Conservation (phyloP, 768 basidiomycete species). For the Serpula lacrymans region DNA sequence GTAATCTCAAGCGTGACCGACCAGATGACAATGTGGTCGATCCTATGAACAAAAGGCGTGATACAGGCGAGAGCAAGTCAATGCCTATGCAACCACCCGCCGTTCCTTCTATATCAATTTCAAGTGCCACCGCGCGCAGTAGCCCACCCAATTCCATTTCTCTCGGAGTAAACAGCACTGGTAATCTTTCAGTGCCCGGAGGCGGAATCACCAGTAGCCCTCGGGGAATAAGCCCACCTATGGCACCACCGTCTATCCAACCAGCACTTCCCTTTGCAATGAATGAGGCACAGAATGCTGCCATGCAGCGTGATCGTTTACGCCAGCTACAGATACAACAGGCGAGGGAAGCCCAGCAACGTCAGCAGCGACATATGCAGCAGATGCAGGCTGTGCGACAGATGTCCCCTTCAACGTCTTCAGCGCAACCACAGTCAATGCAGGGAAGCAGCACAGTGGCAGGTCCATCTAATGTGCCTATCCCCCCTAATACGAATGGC, state of each 20-base stretch:
- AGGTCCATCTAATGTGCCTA: conserved; percentile 15
- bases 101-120: conserved; percentile 26
- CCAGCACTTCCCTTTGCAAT: conserved; percentile 29
- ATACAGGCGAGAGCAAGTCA: conserved; percentile 61
- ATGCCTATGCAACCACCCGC: conserved; percentile 42
- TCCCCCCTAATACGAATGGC: background rate
- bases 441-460: conserved; percentile 13
- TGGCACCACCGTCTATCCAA: conserved; percentile 23
- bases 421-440: conserved; percentile 18
- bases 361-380: conserved; percentile 30
- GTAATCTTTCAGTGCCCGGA: conserved; percentile 10
- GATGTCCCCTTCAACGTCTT: conserved; percentile 39
- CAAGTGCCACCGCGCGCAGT: conserved; percentile 11
- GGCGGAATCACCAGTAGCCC: conserved; percentile 25
- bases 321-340: conserved; percentile 35
- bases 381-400: conserved; percentile 32
- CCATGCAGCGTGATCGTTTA: conserved; percentile 28
- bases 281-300: conserved; percentile 32
- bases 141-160: conserved; percentile 19
- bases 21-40: conserved; percentile 45
- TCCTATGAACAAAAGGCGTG: conserved; percentile 58
- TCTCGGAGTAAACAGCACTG: conserved; percentile 16
- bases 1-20: conserved; percentile 59
- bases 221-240: conserved; percentile 31
- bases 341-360: conserved; percentile 30